Base-by-base conservation (phyloP, 179 eudicot genomes). In the Carnegiea gigantea region DNA sequence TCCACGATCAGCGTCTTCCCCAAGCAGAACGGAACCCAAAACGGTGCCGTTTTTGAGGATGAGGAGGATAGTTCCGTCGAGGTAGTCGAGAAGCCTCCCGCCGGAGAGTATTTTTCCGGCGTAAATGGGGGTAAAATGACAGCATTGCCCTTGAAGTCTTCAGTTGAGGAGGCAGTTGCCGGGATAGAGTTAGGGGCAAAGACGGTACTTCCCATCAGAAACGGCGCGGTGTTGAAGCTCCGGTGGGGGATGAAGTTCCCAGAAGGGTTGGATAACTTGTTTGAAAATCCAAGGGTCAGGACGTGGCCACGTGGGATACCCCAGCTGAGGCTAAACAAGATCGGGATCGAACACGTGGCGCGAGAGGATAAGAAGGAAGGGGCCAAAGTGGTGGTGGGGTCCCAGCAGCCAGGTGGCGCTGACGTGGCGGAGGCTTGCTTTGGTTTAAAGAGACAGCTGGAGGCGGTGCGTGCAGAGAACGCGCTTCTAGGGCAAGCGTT, bases 161-260 rank as follows among this genome's bases (percentile, higher is more conserved):
- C 86, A 59, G 85, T 82, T 9, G 88, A 85, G 33, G 82, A 78
- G 2, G 80, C 90, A 8, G 62, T 93, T 11, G 79, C 84, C 0
- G 98, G 95, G 40, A 51, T 80, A 80, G 91, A 89, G 83, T 71
- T 92, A 8, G 89, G 88, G 79, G 98, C 98, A 30, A 91, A 83
- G 84, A 95, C 97, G 57, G 70, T 76, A 14, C 77, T 95, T 11
- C 97, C 98, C 5, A 62, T 95, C n/a, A 17, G 84, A 73, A 85
- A 79, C 73, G 82, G 86, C 26, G 98, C 92, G 75, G 86, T 87
- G 59, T 79, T 95, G 87, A 89, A 86, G 78, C 86, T 93, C 64
- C 89, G 95, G 43, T 95, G 98, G 98, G 97, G 98, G 1, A 77
- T 95, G 14, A 91, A 89, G 83, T 80, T 92, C 44, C 96, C 96